Evolutionary conservation across 352 stramenopile genomes (phyloP).

Genomic region (Achlya hypogyna): DNA sequence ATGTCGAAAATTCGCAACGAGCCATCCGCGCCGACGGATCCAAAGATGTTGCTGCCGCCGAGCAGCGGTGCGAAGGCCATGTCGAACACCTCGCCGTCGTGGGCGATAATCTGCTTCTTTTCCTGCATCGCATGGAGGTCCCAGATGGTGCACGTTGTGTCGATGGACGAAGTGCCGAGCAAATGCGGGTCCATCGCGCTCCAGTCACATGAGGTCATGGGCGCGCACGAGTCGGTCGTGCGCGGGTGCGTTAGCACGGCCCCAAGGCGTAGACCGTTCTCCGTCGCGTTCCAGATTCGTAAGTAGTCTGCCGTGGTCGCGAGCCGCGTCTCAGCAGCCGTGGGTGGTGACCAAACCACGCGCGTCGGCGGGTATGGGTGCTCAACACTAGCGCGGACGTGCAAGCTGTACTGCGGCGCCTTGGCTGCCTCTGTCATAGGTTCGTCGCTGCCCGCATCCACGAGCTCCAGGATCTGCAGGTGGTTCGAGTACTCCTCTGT

Average conservation of each 20-base stretch:
- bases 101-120: slow-evolving; percentile 95
- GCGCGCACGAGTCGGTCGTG: slow-evolving; percentile 91
- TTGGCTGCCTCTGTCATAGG: slow-evolving; percentile 28
- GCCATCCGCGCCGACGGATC: slow-evolving; percentile 93
- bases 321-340: slow-evolving; percentile 44
- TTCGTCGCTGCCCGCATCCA: background rate
- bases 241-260: slow-evolving; percentile 62
- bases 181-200: slow-evolving; percentile 94
- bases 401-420: slow-evolving; percentile 39
- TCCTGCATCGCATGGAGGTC: slow-evolving; percentile 84
- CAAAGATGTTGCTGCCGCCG: slow-evolving; percentile 91
- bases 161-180: slow-evolving; percentile 94
- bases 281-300: slow-evolving; percentile 63
- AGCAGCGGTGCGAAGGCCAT: slow-evolving; percentile 82
- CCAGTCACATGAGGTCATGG: slow-evolving; percentile 98
- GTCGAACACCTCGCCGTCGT: slow-evolving; percentile 99
- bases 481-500: slow-evolving; percentile 81
- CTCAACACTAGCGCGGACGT: slow-evolving; percentile 53
- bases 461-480: slow-evolving; percentile 47
- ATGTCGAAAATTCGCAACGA: slow-evolving; percentile 97
- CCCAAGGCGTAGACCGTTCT: slow-evolving; percentile 64
- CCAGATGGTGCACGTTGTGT: slow-evolving; percentile 99
- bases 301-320: slow-evolving; percentile 80
- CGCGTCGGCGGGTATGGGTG: slow-evolving; percentile 82
- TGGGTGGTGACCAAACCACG: slow-evolving; percentile 76